These are phyloP conservation scores for Phaeodactylum tricornutum DNA, from an alignment of 108 stramenopile species.

Conservation along the genomic window DNA sequence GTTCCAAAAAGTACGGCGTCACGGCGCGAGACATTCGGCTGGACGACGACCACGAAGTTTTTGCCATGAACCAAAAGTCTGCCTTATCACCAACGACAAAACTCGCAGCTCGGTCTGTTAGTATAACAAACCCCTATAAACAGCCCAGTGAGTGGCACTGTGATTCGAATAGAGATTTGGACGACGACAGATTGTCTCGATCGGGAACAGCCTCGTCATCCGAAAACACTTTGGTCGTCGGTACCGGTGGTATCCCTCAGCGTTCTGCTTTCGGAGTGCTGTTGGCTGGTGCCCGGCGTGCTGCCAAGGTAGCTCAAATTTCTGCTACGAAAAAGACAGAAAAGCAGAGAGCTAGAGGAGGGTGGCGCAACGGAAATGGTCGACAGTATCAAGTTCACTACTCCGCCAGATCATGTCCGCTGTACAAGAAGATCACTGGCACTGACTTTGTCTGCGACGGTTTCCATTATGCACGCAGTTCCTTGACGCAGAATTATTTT, in stretches of 20 bases:
- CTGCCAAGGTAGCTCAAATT: constrained; percentile 23
- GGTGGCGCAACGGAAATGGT: constrained; percentile 4
- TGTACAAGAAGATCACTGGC: constrained; percentile 67
- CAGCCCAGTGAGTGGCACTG: neutral
- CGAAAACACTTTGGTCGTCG: neutral
- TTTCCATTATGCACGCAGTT: constrained; percentile 38
- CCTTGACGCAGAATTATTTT: constrained; percentile 72
- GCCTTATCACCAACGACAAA: neutral
- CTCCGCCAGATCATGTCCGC: constrained; percentile 29
- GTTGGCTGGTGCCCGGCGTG: constrained; percentile 29
- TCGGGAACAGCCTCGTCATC: neutral
- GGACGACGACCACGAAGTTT: constrained; percentile 17
- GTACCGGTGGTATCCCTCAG: neutral
- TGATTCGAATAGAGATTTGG: neutral
- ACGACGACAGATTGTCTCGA: neutral
- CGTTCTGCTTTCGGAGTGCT: constrained; percentile 23
- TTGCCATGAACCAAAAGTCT: neutral
- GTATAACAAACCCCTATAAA: neutral
- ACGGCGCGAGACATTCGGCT: constrained; percentile 22
- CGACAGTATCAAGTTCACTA: neutral
- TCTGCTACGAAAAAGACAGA: neutral
- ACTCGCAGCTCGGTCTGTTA: neutral
- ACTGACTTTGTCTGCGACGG: constrained; percentile 79
- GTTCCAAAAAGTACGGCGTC: constrained; percentile 54
- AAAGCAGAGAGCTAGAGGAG: neutral